Evolutionary conservation across 2,329 filamentous ascomycete genomes (phyloP), one percentile per base, ranked within the genome.

Genomic region (Phoma herbarum): DNA sequence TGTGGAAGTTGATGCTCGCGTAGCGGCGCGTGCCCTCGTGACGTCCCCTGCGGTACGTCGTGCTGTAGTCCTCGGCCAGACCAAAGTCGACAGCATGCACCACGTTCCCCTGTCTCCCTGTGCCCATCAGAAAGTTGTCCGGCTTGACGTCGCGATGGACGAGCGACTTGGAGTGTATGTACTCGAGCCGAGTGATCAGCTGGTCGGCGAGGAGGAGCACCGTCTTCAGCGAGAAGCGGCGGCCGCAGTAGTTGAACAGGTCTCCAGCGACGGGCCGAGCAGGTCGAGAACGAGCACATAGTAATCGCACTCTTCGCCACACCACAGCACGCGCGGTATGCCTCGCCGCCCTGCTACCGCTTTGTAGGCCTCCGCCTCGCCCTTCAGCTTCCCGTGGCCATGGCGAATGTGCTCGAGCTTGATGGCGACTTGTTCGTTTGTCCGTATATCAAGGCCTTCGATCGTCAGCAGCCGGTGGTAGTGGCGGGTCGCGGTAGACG

Each of bases 101-200:
- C 84, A 98, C 94, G 83, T 98, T 99, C 67, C 95, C 95, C 75
- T 94, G 92, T 87, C 98, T 98, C 77, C 95, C 95, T 73, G 98
- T 98, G 64, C 94, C 94, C 94, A 98, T 97, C 47, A 98, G 85
- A 83, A 98, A 99, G 87, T 99, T 98, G 85, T 99, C 95, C 31
- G 95, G 95, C 86, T 99, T 99, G 85, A 99, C 99, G 80, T 99
- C 95, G 81, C 95, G 93, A 83, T 99, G 95, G 78, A 98, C 98
- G 81, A 99, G 98, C 8, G 93, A 97, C 83, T 98, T 98, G 84
- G 95, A 95, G 80, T 99, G 95, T 73, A 99, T 99, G 83, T 98
- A 98, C 82, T 99, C 95, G 80, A 99, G 97, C 73, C 95, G 93
- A 67, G 94, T 98, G 79, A 99, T 98, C 79, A 97, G 89, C 83